Percentiles rank a stretch among this genome's conserved stretches.
Conservation (phyloP, 805 yeast species). For the Wickerhamomyces chambardii region DNA sequence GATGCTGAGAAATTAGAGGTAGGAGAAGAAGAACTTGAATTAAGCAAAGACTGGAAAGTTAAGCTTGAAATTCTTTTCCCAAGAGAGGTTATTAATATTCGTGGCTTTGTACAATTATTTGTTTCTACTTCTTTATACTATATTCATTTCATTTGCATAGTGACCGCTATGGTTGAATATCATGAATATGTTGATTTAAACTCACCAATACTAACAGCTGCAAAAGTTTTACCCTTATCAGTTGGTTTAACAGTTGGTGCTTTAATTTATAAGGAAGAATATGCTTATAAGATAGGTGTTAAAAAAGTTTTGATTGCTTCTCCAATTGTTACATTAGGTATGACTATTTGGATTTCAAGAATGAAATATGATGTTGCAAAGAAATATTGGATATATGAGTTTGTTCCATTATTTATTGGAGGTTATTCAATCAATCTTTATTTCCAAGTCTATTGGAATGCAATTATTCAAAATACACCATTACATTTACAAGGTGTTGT, state of each 20-base stretch:
- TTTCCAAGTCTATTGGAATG: conserved; percentile 23
- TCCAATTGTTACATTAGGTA: conserved; percentile 7
- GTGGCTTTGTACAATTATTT: conserved; percentile 16
- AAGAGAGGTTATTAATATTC: conserved; percentile 14
- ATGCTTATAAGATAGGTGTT: conserved; percentile 14
- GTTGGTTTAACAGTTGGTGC: conserved; percentile 22
- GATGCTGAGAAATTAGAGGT: too few species aligned
- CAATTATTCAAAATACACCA: conserved; percentile 24
- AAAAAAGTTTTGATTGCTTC: conserved; percentile 8
- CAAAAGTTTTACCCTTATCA: conserved; percentile 25
- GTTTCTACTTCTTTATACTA: conserved; percentile 12
- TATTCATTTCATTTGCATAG: conserved; percentile 12
- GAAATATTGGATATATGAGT: conserved; percentile 21
- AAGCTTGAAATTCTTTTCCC: conserved; percentile 19
- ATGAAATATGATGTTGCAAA: conserved; percentile 6
- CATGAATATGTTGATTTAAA: conserved; percentile 17
- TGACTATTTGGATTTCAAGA: conserved; percentile 17
- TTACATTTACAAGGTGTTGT: conserved; percentile 29
- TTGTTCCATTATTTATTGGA: conserved; percentile 15
- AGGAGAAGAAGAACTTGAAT: not conserved
- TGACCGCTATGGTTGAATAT: conserved; percentile 17
- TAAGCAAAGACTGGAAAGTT: conserved; percentile 6
- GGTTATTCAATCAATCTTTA: conserved; percentile 21
- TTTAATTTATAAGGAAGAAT: conserved; percentile 12
- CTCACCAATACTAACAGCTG: conserved; percentile 24